Base-by-base conservation (phyloP, 352 stramenopile species). In the Pythium coloratum region DNA sequence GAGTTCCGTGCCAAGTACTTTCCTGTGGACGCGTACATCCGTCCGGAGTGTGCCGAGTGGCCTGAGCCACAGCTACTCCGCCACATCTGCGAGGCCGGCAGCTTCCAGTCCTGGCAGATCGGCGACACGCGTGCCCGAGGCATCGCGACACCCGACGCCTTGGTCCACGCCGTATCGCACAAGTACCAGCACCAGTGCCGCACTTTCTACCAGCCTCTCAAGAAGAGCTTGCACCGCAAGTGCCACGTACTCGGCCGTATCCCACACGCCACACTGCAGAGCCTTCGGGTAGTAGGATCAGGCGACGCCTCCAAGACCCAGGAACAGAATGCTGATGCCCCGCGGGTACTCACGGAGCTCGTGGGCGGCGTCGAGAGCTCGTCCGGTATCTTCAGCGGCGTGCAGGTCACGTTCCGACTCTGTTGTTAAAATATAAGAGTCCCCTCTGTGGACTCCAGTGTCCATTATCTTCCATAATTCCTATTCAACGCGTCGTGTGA, bases 131-230 rank as follows among this genome's bases (percentile, higher is more conserved):
- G 58, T 44, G 65, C 65, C 53, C 65, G 65, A 3, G 65, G 65
- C 38, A 53, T 71, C 51, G 34, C 50, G 9, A 59, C 51, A 0
- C n/a, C 38, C 18, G 58, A 66, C 12, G 58, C 58, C 13, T 42
- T 71, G 14, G 30, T 72, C 7, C 53, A 46, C 12, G 66, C 66
- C 32, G 46, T 74, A 28, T 73, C 70, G 16, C 28, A 49, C 14
- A 64, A 59, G 32, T 74, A 76, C 59, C 57, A 69, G 38, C 62
- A 66, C 33, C 70, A 76, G 55, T 76, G 70, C 44, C 47, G 61
- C n/a, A 64, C 53, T 13, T 71, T 76, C 49, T 71, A 74, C 59
- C 70, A 66, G 34, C 70, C 70, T 8, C 58, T 76, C 46, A 73
- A 74, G 62, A 59, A 68, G 40, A 55, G 42, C 20, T 34, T 76